Evolutionary conservation across 1,284 basidiomycete genomes (phyloP).

Genomic region (Ceratobasidium sp.): DNA sequence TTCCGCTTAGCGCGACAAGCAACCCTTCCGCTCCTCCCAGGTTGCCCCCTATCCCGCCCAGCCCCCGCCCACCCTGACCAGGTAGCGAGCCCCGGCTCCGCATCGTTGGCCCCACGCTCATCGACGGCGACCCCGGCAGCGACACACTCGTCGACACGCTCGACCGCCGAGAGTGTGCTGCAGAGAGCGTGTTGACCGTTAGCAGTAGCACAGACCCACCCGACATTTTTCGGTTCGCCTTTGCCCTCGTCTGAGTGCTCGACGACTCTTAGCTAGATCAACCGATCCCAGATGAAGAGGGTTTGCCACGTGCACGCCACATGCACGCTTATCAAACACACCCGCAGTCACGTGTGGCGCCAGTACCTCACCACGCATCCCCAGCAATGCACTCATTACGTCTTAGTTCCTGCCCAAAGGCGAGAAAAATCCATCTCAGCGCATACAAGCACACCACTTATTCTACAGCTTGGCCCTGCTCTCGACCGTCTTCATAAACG

Average conservation of each 20-base stretch:
- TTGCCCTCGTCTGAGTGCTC: conserved; percentile 31
- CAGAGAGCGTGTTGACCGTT: conserved; percentile 5
- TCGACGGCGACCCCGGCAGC: conserved; percentile 16
- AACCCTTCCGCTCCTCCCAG: conserved; percentile 33
- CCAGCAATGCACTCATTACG: background rate
- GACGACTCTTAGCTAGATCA: conserved; percentile 17
- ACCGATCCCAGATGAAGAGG: conserved; percentile 22
- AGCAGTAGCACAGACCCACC: conserved; percentile 19
- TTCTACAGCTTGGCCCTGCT: conserved; percentile 46
- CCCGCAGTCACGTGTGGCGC: conserved; percentile 15
- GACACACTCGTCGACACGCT: conserved; percentile 26
- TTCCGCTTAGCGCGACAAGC: conserved; percentile 24
- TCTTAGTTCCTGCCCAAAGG: background rate
- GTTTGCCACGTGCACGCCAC: conserved; percentile 37
- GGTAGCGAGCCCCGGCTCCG: conserved; percentile 38
- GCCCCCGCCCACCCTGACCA: background rate
- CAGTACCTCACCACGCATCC: background rate
- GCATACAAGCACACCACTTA: background rate
- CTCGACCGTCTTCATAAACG: conserved; percentile 48
- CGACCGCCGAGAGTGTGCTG: conserved; percentile 27
- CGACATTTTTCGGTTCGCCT: conserved; percentile 2
- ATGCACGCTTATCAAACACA: conserved; percentile 17
- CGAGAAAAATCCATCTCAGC: background rate
- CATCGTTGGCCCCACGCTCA: background rate
- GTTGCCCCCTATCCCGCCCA: conserved; percentile 6